Percentiles rank a stretch among this genome's conserved stretches.
Conservation (phyloP, 2,329 filamentous ascomycete species). For the Parastagonospora nodorum region DNA sequence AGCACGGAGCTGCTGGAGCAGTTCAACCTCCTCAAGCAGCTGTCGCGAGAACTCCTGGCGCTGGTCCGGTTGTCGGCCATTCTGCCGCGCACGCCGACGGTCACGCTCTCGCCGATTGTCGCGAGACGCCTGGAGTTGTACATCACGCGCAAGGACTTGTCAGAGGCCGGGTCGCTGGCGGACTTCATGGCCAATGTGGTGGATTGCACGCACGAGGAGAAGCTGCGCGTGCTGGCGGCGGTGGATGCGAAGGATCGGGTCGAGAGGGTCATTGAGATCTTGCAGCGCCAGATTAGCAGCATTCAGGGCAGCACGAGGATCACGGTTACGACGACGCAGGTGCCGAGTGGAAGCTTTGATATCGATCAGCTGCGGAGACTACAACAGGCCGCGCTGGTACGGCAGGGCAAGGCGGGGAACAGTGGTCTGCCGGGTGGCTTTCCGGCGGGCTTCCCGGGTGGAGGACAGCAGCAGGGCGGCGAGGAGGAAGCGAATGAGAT, state of each 20-base stretch:
- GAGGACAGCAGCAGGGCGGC: constrained; percentile 51
- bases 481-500: constrained; percentile 88
- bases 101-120: constrained; percentile 78
- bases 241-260: constrained; percentile 78
- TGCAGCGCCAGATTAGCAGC: constrained; percentile 79
- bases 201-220: constrained; percentile 87
- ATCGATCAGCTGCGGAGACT: constrained; percentile 51
- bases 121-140: constrained; percentile 85
- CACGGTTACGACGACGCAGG: constrained; percentile 73
- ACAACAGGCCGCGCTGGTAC: constrained; percentile 49
- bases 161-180: constrained; percentile 82
- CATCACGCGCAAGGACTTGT: constrained; percentile 79
- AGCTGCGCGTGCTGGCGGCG: constrained; percentile 82
- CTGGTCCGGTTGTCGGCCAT: constrained; percentile 83
- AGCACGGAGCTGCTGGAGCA: constrained; percentile 66
- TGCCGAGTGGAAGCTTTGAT: constrained; percentile 48
- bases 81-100: constrained; percentile 70
- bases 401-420: constrained; percentile 36
- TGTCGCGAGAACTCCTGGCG: constrained; percentile 84
- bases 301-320: constrained; percentile 90
- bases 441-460: constrained; percentile 51
- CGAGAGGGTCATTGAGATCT: constrained; percentile 78
- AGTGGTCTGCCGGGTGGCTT: constrained; percentile 42
- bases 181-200: constrained; percentile 97
- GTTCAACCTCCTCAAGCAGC: constrained; percentile 80